These are phyloP conservation scores for Triticum monococcum DNA, from an alignment of 176 grass and related monocot species.

Conservation along the genomic window DNA sequence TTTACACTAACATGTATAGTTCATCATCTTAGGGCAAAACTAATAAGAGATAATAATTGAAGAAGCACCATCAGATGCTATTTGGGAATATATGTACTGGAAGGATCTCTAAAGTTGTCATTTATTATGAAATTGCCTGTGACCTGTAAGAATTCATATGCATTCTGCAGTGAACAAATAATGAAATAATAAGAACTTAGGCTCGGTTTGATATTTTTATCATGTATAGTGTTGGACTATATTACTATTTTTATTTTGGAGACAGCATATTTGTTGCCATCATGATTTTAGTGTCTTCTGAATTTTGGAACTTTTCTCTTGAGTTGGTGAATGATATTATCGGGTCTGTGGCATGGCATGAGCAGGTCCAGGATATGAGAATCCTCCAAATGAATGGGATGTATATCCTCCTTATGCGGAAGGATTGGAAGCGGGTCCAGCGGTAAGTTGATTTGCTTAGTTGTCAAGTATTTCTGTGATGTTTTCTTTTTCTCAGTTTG, in stretches of 20 bases:
- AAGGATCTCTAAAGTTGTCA: neutral
- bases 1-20: neutral
- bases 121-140: slow-evolving; percentile 7
- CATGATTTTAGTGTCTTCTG: slow-evolving; percentile 3
- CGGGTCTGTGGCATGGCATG: slow-evolving; percentile 23
- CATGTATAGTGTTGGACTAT: neutral
- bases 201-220: slow-evolving; percentile 14
- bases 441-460: slow-evolving; percentile 48
- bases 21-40: slow-evolving; percentile 5
- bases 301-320: slow-evolving; percentile 3
- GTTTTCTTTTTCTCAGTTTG: slow-evolving; percentile 25
- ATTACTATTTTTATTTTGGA: neutral
- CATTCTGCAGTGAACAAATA: neutral
- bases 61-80: neutral
- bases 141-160: neutral
- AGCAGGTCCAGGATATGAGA: slow-evolving; percentile 59
- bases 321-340: slow-evolving; percentile 35
- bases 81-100: neutral
- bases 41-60: neutral
- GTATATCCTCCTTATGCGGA: slow-evolving; percentile 70
- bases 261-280: neutral
- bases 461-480: neutral
- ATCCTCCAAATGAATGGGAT: slow-evolving; percentile 69
- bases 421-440: slow-evolving; percentile 63
- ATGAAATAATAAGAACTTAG: neutral